phyloP scores from a whole-genome alignment of 2,329 filamentous ascomycete species.

The Cytospora piceae region DNA sequence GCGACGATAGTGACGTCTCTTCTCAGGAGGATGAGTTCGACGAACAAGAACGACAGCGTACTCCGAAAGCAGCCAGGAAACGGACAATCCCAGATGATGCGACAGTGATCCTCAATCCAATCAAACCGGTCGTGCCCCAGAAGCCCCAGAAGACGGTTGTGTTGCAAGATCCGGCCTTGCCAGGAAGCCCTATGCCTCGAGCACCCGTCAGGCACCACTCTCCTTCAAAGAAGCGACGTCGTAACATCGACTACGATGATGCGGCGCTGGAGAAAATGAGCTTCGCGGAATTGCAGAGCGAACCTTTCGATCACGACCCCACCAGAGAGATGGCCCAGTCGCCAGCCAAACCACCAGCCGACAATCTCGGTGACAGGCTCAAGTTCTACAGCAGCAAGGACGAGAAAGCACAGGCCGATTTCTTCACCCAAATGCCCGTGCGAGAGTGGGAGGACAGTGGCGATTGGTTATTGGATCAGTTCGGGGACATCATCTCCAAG shows the following conservation, averaged over 20 bases:
- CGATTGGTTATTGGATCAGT: constrained; percentile 63
- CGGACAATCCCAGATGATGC: constrained; percentile 30
- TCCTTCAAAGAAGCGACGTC: constrained; percentile 46
- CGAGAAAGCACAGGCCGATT: constrained; percentile 47
- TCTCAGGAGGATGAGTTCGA: constrained; percentile 38
- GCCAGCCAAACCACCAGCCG: constrained; percentile 41
- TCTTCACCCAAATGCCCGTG: constrained; percentile 58
- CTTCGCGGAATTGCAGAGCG: constrained; percentile 52
- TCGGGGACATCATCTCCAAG: constrained; percentile 52
- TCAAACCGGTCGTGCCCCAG: constrained; percentile 18
- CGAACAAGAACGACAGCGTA: constrained; percentile 36
- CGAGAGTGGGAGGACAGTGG: constrained; percentile 63
- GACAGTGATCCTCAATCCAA: constrained; percentile 29
- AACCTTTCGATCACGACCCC: constrained; percentile 63
- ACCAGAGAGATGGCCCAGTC: constrained; percentile 48
- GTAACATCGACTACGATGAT: constrained; percentile 61
- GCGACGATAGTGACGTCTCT: constrained; percentile 36
- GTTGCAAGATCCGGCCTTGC: constrained; percentile 27
- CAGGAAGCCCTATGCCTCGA: constrained; percentile 29
- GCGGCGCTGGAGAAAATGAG: constrained; percentile 57
- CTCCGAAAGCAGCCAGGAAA: constrained; percentile 26
- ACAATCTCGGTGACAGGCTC: constrained; percentile 53
- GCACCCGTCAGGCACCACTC: constrained; percentile 30
- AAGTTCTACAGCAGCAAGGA: constrained; percentile 52
- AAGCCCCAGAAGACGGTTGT: constrained; percentile 24